These are phyloP conservation scores for Chalciporus sp. DNA, from an alignment of 1,284 basidiomycete species.

Conservation along the genomic window DNA sequence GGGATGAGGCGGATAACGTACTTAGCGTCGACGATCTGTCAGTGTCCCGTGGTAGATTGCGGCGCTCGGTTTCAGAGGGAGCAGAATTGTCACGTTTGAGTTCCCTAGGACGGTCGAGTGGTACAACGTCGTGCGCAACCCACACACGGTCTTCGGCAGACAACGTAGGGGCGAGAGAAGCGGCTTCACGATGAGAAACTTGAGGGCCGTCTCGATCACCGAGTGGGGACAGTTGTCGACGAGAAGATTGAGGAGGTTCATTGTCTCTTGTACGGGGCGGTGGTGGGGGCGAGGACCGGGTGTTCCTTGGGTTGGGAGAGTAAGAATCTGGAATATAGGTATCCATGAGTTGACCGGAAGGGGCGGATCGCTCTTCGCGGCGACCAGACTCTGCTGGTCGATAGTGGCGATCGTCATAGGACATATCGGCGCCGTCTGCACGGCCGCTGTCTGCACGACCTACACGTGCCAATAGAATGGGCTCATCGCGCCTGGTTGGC, in stretches of 20 bases:
- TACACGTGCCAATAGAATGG: conserved; percentile 23
- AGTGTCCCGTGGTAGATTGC: conserved; percentile 40
- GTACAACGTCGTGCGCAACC: conserved; percentile 13
- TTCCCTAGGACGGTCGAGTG: conserved; percentile 24
- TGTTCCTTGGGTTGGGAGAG: conserved; percentile 26
- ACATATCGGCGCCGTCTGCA: conserved; percentile 32
- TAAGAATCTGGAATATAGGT: conserved; percentile 37
- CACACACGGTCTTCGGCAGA: conserved; percentile 27
- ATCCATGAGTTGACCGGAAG: conserved; percentile 30
- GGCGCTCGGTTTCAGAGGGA: conserved; percentile 34
- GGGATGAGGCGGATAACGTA: conserved; percentile 77
- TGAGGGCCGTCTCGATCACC: conserved; percentile 25
- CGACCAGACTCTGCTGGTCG: conserved; percentile 46
- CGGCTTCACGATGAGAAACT: conserved; percentile 33
- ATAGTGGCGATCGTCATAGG: conserved; percentile 66
- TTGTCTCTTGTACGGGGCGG: conserved; percentile 26
- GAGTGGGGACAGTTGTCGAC: conserved; percentile 24
- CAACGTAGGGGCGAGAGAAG: conserved; percentile 18
- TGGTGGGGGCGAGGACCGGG: conserved; percentile 22
- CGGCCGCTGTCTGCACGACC: conserved; percentile 33
- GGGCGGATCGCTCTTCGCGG: conserved; percentile 30
- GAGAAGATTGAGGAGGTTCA: conserved; percentile 22
- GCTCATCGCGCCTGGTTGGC: conserved; percentile 28
- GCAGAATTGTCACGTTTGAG: conserved; percentile 27
- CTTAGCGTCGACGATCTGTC: conserved; percentile 59